Base-by-base conservation (phyloP, 257 asterid genomes). In the Forsythia viridissima region DNA sequence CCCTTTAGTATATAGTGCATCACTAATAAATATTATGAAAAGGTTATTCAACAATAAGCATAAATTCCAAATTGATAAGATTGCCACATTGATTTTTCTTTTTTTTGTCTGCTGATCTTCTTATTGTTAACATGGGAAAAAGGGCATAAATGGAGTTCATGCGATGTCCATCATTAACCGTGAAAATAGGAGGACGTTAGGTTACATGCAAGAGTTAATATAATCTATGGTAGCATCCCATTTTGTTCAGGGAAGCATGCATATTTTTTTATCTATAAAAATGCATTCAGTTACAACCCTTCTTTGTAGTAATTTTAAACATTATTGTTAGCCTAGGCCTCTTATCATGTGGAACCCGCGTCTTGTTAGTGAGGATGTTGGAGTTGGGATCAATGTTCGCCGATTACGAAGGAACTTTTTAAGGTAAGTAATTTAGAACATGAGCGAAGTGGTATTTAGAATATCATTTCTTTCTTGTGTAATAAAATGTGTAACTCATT, bases 261-360 rank as follows among this genome's bases (percentile, higher is more conserved):
- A 15, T 36, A 16, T 43, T 41, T 42, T 80, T 15, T 42, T 38
- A 74, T 70, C 15, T 36, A 21, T 16, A 70, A 73, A 43, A 52
- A 36, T 59, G 57, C 44, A 44, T 61, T 71, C 24, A 75, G 71
- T 75, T 80, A 57, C 63, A 73, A 79, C 71, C 24, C 68, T 74
- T 59, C 77, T 68, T 79, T 80, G 85, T 73, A 67, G 79, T 81
- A 73, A 77, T 87, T 79, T 81, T 74, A 71, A 75, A 73, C 80
- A 74, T 52, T 81, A 74, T 79, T 86, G 83, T 85, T 90, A 94
- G 99, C 98, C 98, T 88, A 94, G 97, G 91, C 97, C 99, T 85
- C 98, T 94, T 81, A 88, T 94, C 92, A 94, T 94, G 99, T 94
- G 99, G 99, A 94, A 94, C 80, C 98, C 99, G 1, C 94, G 94